Percentiles rank a stretch among this genome's conserved stretches.
Evolutionary conservation across 192 early-diverging fungal species (phyloP).

Genomic region (Borealophlyctis nickersoniae): DNA sequence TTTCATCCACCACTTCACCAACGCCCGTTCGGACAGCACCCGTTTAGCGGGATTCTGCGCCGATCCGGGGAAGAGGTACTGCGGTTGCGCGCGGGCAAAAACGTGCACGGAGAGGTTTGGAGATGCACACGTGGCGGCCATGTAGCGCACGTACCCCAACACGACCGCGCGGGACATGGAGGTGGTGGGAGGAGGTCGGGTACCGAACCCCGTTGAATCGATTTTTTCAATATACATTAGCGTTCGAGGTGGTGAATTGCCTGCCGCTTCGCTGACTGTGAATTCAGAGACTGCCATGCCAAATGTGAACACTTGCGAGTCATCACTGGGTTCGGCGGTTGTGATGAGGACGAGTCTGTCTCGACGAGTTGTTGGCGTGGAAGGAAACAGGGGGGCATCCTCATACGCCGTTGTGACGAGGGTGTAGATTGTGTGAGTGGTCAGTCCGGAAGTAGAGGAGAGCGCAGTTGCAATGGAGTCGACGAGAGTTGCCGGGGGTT

Average conservation of each 20-base stretch:
- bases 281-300: not conserved
- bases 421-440: no score
- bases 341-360: no score
- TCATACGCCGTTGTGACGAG: no score
- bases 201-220: conserved; percentile 18
- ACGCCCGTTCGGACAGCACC: conserved; percentile 56
- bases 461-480: no score
- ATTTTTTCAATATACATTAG: conserved; percentile 25
- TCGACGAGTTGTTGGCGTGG: no score
- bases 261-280: conserved; percentile 1
- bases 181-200: not conserved
- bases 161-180: conserved; percentile 3
- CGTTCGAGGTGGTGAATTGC: not conserved
- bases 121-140: not conserved
- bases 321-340: no score
- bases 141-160: not conserved
- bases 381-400: no score
- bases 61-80: conserved; percentile 79
- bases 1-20: conserved; percentile 78
- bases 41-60: conserved; percentile 61
- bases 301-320: no score
- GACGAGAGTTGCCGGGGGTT: no score
- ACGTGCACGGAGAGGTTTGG: conserved; percentile 39
- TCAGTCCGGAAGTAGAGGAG: no score
- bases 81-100: conserved; percentile 83